phyloP scores from a whole-genome alignment of 2,329 filamentous ascomycete genomes.

The Pezicula neosporulosa region DNA sequence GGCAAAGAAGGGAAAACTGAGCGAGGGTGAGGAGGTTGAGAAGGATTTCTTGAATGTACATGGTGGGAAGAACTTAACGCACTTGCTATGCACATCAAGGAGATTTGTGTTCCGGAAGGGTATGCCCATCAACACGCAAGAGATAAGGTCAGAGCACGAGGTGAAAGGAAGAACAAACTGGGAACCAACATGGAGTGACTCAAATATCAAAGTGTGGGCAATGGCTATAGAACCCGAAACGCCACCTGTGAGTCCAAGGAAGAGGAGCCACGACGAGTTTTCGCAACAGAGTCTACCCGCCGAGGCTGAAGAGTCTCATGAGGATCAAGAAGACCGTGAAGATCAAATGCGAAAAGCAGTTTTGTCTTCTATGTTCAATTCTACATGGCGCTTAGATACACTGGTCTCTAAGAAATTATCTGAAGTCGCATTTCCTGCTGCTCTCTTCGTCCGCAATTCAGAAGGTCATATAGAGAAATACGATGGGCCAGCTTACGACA shows the following conservation, averaged over 20 bases:
- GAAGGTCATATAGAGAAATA: slow-evolving; percentile 68
- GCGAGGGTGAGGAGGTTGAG: slow-evolving; percentile 17
- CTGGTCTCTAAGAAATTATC: slow-evolving; percentile 64
- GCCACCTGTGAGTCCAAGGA: slow-evolving; percentile 32
- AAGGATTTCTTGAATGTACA: slow-evolving; percentile 60
- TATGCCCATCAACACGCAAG: slow-evolving; percentile 67
- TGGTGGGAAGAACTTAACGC: slow-evolving; percentile 75
- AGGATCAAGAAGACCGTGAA: slow-evolving; percentile 34
- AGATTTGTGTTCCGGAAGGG: slow-evolving; percentile 84
- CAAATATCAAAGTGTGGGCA: slow-evolving; percentile 80
- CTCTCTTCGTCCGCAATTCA: slow-evolving; percentile 64
- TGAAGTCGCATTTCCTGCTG: slow-evolving; percentile 64
- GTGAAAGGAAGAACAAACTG: slow-evolving; percentile 23
- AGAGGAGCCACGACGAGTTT: slow-evolving; percentile 48
- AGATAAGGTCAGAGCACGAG: slow-evolving; percentile 43
- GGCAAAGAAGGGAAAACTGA: slow-evolving; percentile 24
- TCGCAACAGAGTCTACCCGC: slow-evolving; percentile 13
- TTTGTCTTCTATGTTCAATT: slow-evolving; percentile 77
- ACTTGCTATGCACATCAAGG: slow-evolving; percentile 77
- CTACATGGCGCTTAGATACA: slow-evolving; percentile 68
- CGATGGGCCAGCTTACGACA: slow-evolving; percentile 60
- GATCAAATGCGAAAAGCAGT: slow-evolving; percentile 55
- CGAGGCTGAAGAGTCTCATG: slow-evolving; percentile 27
- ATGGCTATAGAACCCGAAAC: slow-evolving; percentile 52
- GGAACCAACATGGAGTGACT: slow-evolving; percentile 70